Evolutionary conservation across 2,329 filamentous ascomycete genomes (phyloP), one percentile per base, ranked within the genome.

Genomic region (Colletotrichum higginsianum): DNA sequence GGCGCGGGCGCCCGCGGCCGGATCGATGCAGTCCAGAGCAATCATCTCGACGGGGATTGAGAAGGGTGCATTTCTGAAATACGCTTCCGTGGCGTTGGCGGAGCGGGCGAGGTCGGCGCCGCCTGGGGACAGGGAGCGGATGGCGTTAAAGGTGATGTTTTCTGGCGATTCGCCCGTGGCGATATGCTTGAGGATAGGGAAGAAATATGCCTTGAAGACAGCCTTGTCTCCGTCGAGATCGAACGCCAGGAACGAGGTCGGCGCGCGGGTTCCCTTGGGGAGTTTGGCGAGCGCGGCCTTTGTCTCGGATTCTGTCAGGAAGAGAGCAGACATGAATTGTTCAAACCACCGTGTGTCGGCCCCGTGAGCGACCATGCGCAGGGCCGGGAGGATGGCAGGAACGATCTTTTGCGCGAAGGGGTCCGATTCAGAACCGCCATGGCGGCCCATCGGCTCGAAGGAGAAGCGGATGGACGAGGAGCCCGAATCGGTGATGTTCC

Each of bases 21-120:
- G 77, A 35, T 67, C 72, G n/a, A 77, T 52, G 46, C 77, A 77
- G 60, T 78, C 77, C 21, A 78, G 74, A n/a, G 76, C 75, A 6
- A 78, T 75, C 42, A 78, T 74, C 53, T 75, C 76, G 8, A 78
- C 74, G 11, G 76, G 72, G 1, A 78, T 74, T 1, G 76, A 56
- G 3, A 76, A 70, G 4, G 75, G 72, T 0, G 74, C 74, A 8
- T 74, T 71, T 13, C 53, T 69, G 50, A 75, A 71, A 18, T 75
- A 77, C 2, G 47, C 50, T 49, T 77, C 76, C 8, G 76, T 74
- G n/a, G 61, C 68, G 18, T 75, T 52, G 6, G 76, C 63, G 6
- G 75, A 75, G 0, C 73, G 67, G 9, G 69, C 64, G 0, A 76
- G 75, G 2, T 70, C 74, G 1, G 71, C 68, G 15, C 72, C 75